These are phyloP conservation scores for Sisymbrium altissimum DNA, from an alignment of 345 rosid species.

Conservation along the genomic window DNA sequence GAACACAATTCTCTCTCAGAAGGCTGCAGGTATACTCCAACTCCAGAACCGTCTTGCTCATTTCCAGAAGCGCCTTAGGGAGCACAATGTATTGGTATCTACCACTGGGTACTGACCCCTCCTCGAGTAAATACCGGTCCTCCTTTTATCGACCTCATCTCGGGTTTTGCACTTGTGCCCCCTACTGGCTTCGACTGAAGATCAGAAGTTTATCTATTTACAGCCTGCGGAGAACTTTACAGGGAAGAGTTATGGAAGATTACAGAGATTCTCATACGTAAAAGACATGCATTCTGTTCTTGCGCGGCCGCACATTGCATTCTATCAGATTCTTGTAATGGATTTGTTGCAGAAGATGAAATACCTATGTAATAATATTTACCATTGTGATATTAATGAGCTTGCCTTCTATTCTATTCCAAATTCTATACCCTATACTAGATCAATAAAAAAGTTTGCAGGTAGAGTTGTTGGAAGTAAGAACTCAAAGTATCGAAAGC, in stretches of 20 bases:
- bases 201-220: conserved; percentile 21
- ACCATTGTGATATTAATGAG: conserved; percentile 24
- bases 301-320: background rate
- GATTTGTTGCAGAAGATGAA: conserved; percentile 27
- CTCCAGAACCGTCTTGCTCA: conserved; percentile 74
- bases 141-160: conserved; percentile 31
- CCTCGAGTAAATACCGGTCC: conserved; percentile 23
- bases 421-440: background rate
- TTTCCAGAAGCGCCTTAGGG: conserved; percentile 89
- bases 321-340: conserved; percentile 31
- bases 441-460: background rate
- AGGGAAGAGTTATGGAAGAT: conserved; percentile 11
- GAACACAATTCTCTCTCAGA: conserved; percentile 74
- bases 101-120: conserved; percentile 53
- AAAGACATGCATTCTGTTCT: conserved; percentile 21
- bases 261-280: conserved; percentile 13
- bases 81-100: conserved; percentile 82
- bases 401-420: conserved; percentile 5
- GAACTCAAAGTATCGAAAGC: background rate
- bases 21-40: conserved; percentile 84
- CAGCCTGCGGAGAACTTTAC: conserved; percentile 21
- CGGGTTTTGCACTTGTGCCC: conserved; percentile 20
- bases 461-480: background rate
- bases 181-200: conserved; percentile 13
- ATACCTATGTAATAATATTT: conserved; percentile 26